A percentile compares a stretch with the other conserved stretches of the same genome.
These are phyloP conservation scores for Coffea canephora DNA, from an alignment of 257 asterid species.

Conservation along the genomic window DNA sequence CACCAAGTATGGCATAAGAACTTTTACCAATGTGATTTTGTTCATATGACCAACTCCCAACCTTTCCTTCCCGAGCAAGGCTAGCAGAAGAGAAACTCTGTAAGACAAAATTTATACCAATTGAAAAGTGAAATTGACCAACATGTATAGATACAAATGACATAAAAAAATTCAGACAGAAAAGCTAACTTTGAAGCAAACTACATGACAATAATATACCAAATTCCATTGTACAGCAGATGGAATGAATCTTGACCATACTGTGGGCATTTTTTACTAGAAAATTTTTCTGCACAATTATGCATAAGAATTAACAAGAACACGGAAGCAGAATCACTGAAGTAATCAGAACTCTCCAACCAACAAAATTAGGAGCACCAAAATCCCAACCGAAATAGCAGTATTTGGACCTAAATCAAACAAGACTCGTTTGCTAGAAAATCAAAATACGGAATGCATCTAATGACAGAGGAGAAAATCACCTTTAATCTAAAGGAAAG, in stretches of 20 bases:
- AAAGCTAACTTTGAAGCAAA: background rate
- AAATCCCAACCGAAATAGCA: background rate
- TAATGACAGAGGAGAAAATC: too few relatives aligned
- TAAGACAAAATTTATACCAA: background rate
- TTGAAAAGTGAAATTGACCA: background rate
- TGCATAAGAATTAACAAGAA: background rate
- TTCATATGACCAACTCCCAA: conserved; percentile 19
- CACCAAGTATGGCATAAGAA: conserved; percentile 12
- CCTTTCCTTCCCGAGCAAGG: conserved; percentile 22
- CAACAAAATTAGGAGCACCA: background rate
- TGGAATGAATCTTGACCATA: background rate
- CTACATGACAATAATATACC: background rate
- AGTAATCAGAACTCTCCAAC: background rate
- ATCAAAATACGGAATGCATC: too few relatives aligned
- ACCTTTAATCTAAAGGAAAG: background rate
- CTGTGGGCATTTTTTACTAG: background rate
- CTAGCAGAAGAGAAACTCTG: conserved; percentile 23
- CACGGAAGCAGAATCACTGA: background rate
- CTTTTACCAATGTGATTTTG: conserved; percentile 35
- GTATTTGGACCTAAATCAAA: background rate
- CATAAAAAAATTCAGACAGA: background rate
- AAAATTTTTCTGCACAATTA: background rate
- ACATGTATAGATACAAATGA: too few relatives aligned
- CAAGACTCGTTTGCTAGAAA: background rate
- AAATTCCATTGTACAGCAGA: background rate